phyloP scores from a whole-genome alignment of 805 yeast genomes.

The Myxozyma mucilagina region DNA sequence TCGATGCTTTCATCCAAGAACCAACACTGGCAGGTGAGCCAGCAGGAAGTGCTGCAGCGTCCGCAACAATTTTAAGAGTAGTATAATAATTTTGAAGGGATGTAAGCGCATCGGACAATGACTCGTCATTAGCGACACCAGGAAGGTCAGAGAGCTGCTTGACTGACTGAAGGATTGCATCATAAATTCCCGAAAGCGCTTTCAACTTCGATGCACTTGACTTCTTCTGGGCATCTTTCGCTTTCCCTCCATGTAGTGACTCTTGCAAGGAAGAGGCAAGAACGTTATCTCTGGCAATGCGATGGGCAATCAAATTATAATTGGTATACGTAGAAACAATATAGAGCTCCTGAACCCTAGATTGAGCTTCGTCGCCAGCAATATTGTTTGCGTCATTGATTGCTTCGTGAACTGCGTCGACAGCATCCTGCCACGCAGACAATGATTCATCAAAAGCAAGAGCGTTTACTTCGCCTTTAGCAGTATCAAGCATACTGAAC shows the following conservation, averaged over 20 bases:
- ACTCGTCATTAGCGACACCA: constrained; percentile 87
- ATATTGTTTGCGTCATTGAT: constrained; percentile 37
- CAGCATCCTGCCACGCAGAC: constrained; percentile 67
- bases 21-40: constrained; percentile 26
- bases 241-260: constrained; percentile 11
- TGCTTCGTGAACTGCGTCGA: constrained; percentile 58
- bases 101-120: constrained; percentile 55
- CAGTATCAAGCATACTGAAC: constrained; percentile 32
- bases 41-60: constrained; percentile 14
- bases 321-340: constrained; percentile 73
- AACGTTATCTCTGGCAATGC: constrained; percentile 65
- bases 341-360: constrained; percentile 62
- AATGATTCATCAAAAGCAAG: constrained; percentile 55
- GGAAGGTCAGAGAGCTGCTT: constrained; percentile 74
- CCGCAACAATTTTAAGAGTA: constrained; percentile 33
- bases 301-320: constrained; percentile 63
- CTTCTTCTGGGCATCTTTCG: not conserved
- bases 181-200: constrained; percentile 51
- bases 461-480: constrained; percentile 7
- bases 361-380: constrained; percentile 45
- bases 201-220: constrained; percentile 18
- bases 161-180: constrained; percentile 54
- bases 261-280: constrained; percentile 17
- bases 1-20: constrained; percentile 26
- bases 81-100: constrained; percentile 51